Conservation (phyloP, 306 rosid genomes). For the Inga leiocalycina region DNA sequence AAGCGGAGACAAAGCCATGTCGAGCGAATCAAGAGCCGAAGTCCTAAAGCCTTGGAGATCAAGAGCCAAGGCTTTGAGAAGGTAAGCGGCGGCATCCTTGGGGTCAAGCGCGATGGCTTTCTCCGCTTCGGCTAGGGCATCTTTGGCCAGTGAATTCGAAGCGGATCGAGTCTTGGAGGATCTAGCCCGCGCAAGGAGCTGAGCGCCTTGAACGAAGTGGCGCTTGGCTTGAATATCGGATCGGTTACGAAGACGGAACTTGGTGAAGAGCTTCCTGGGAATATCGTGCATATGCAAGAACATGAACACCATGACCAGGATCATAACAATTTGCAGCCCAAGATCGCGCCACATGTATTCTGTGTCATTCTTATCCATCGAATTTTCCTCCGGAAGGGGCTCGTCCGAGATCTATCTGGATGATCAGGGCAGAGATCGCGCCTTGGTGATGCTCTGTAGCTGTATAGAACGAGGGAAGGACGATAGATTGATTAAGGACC, state of each 20-base stretch:
- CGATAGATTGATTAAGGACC: neutral
- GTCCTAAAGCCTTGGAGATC: conserved; percentile 73
- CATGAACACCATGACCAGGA: conserved; percentile 43
- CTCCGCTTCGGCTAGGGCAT: conserved; percentile 69
- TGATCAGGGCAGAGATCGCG: neutral
- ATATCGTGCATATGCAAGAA: conserved; percentile 68
- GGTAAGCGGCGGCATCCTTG: conserved; percentile 83
- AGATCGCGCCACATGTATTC: conserved; percentile 57
- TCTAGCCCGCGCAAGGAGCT: conserved; percentile 68
- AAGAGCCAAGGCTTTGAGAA: conserved; percentile 72
- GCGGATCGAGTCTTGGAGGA: conserved; percentile 45
- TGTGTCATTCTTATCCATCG: conserved; percentile 32
- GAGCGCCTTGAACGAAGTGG: conserved; percentile 87
- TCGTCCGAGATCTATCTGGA: conserved; percentile 1
- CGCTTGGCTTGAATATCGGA: conserved; percentile 59
- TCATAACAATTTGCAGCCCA: conserved; percentile 52
- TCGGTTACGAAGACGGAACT: conserved; percentile 55
- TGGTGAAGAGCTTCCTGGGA: conserved; percentile 55
- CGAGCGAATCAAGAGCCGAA: conserved; percentile 81
- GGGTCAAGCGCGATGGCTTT: conserved; percentile 73
- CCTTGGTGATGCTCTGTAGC: neutral
- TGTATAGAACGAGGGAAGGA: neutral
- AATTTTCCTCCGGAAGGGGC: neutral
- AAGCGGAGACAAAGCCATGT: conserved; percentile 77
- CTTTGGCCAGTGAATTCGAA: conserved; percentile 41